Conservation (phyloP, 192 early-diverging fungal species). For the Gamsiella multidivaricata region DNA sequence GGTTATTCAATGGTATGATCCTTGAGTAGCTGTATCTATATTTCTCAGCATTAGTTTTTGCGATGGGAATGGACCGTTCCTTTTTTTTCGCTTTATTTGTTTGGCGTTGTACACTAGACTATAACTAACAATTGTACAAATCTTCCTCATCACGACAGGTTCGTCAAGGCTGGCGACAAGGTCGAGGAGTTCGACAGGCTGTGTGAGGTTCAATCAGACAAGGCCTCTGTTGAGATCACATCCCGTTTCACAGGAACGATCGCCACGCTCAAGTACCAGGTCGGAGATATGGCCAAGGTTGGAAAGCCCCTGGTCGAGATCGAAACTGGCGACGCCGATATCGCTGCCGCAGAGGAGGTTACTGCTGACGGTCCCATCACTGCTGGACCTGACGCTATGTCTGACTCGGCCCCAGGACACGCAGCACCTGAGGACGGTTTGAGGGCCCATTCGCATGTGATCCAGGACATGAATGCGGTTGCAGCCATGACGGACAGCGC, state of each 20-base stretch:
- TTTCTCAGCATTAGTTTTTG: background rate
- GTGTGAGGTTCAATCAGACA: slow-evolving; percentile 98
- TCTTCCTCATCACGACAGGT: slow-evolving; percentile 61
- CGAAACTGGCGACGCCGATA: slow-evolving; percentile 66
- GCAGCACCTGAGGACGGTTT: slow-evolving; percentile 22
- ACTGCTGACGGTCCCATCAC: too few species aligned
- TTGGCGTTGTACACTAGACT: too few species aligned
- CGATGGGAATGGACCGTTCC: background rate
- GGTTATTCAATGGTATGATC: slow-evolving; percentile 96
- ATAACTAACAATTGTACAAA: background rate
- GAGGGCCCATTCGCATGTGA: slow-evolving; percentile 43
- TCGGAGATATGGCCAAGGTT: slow-evolving; percentile 92
- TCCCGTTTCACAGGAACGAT: slow-evolving; percentile 92
- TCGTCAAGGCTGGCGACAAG: slow-evolving; percentile 90
- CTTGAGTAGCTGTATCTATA: background rate
- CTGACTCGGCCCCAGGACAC: slow-evolving; percentile 4
- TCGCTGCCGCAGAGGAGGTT: slow-evolving; percentile 31
- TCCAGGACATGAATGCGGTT: slow-evolving; percentile 45
- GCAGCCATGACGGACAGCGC: slow-evolving; percentile 38
- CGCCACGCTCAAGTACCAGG: slow-evolving; percentile 80
- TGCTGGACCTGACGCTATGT: slow-evolving; percentile 9
- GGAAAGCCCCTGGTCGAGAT: slow-evolving; percentile 92
- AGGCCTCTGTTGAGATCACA: slow-evolving; percentile 99
- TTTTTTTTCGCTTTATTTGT: background rate
- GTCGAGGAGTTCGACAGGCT: slow-evolving; percentile 94